Conservation (phyloP, 108 stramenopile species). For the Discostella stelligeroides region DNA sequence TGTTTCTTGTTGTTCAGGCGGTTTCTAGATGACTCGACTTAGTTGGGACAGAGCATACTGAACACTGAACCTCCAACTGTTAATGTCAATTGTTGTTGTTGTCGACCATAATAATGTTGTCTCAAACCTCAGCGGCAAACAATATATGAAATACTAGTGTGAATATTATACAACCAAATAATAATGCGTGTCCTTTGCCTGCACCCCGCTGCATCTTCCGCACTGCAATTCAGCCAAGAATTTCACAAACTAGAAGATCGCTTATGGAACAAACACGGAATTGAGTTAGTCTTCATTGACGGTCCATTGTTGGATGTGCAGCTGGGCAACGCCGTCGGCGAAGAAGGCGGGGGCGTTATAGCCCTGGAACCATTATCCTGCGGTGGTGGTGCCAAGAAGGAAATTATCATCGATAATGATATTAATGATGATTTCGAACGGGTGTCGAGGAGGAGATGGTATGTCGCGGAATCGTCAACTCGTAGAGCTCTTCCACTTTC, state of each 20-base stretch:
- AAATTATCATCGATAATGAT: no score
- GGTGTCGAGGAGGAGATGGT: conserved; percentile 35
- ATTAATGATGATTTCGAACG: conserved; percentile 16
- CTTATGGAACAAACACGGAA: conserved; percentile 69
- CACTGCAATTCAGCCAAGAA: conserved; percentile 45
- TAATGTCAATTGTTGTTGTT: no score
- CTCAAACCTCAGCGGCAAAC: no score
- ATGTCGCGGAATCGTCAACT: conserved; percentile 23
- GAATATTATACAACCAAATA: no score
- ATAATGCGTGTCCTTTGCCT: conserved; percentile 78
- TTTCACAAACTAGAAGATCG: conserved; percentile 63
- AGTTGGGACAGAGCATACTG: no score
- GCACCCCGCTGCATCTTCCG: conserved; percentile 73
- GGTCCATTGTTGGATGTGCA: conserved; percentile 56
- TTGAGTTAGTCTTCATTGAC: conserved; percentile 85
- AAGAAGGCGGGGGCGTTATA: conserved; percentile 10
- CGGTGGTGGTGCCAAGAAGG: conserved; percentile 3
- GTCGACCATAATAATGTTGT: no score
- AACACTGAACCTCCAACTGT: no score
- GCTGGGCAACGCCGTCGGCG: not conserved
- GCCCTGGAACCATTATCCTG: conserved; percentile 15
- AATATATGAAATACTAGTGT: no score
- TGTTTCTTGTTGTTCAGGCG: no score
- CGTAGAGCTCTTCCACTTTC: not conserved
- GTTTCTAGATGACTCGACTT: no score